Conservation (phyloP, 1,139 yeast species). For the Debaryomycetaceae sp. region DNA sequence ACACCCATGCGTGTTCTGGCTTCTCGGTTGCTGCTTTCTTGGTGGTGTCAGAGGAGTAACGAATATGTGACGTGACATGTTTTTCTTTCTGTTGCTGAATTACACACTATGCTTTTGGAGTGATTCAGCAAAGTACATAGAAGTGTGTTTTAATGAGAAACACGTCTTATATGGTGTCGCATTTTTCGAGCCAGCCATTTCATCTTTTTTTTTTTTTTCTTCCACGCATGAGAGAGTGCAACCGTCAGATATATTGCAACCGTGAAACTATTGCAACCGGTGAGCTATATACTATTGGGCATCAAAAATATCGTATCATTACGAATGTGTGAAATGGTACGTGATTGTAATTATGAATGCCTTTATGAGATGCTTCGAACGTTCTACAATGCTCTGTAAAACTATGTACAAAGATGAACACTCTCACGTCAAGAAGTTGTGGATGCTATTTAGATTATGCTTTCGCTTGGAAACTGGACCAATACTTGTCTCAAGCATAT, state of each 20-base stretch:
- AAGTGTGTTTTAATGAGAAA: neutral
- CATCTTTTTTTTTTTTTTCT: conserved; percentile 5
- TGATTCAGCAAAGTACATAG: neutral
- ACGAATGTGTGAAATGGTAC: too few relatives aligned
- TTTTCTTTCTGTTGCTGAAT: neutral
- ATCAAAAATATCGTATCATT: too few relatives aligned
- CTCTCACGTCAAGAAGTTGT: conserved; percentile 12
- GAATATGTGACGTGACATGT: conserved; percentile 1
- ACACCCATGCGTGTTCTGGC: neutral
- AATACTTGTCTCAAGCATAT: conserved; percentile 19
- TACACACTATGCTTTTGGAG: neutral
- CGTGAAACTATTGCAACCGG: too few relatives aligned
- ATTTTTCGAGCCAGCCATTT: neutral
- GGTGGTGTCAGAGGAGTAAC: conserved; percentile 10
- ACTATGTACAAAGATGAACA: too few relatives aligned
- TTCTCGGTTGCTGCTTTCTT: conserved; percentile 2
- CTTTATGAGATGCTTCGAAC: too few relatives aligned
- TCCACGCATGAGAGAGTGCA: neutral
- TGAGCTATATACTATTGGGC: too few relatives aligned
- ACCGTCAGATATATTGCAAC: too few relatives aligned
- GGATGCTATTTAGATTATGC: conserved; percentile 25
- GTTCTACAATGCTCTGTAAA: too few relatives aligned
- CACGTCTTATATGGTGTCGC: neutral
- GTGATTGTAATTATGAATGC: too few relatives aligned
- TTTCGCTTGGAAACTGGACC: conserved; percentile 18